Conservation (phyloP, 306 rosid species). For the Pterocarpus santalinus region DNA sequence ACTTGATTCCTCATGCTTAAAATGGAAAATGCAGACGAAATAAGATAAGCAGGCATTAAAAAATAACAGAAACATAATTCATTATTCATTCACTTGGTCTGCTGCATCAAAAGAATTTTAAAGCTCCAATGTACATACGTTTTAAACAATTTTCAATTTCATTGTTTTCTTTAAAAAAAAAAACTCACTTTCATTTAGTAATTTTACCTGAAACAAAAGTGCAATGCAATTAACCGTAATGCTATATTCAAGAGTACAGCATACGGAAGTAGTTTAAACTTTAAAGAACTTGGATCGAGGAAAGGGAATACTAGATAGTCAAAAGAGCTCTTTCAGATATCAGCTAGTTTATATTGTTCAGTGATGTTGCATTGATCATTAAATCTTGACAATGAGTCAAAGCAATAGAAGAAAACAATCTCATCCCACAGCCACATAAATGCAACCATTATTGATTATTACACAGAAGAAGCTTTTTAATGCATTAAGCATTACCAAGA, state of each 20-base stretch:
- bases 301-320: conserved; percentile 24
- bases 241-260: conserved; percentile 4
- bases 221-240: conserved; percentile 30
- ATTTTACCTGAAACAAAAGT: conserved; percentile 18
- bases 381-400: not conserved
- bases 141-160: conserved; percentile 20
- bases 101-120: conserved; percentile 12
- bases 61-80: conserved; percentile 14
- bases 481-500: conserved; percentile 29
- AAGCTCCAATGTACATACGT: conserved; percentile 1
- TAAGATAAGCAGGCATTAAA: conserved; percentile 25
- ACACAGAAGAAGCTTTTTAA: not conserved
- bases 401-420: conserved; percentile 24
- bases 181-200: conserved; percentile 2
- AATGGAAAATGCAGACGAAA: conserved; percentile 28
- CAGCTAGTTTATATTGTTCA: conserved; percentile 3
- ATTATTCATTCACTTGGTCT: conserved; percentile 25
- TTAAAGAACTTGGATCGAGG: conserved; percentile 4
- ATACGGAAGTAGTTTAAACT: not conserved
- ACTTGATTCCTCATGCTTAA: conserved; percentile 60
- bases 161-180: not conserved
- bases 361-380: not conserved
- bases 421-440: not conserved
- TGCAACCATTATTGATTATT: conserved; percentile 6
- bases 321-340: conserved; percentile 16